phyloP scores from a whole-genome alignment of 2,329 filamentous ascomycete species.

The Chaetomium strumarium region DNA sequence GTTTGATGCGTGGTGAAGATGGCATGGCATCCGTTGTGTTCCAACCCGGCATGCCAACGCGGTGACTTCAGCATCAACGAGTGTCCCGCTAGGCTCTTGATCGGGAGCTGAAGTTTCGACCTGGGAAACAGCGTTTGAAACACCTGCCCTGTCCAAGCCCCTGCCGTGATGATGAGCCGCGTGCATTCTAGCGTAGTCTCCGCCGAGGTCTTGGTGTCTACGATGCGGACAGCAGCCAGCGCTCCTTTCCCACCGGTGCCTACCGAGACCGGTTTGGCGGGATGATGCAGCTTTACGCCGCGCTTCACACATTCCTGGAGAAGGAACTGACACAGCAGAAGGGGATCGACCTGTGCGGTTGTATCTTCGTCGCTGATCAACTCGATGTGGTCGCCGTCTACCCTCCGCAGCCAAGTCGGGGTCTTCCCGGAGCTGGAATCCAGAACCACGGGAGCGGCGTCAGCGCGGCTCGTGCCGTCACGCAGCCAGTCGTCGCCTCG shows the following conservation, averaged over 20 bases:
- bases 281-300: slow-evolving; percentile 62
- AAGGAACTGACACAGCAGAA: slow-evolving; percentile 60
- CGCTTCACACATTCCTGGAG: slow-evolving; percentile 49
- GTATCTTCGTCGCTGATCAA: slow-evolving; percentile 54
- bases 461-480: slow-evolving; percentile 49
- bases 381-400: slow-evolving; percentile 51
- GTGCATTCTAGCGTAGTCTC: slow-evolving; percentile 55
- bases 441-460: slow-evolving; percentile 27
- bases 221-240: slow-evolving; percentile 48
- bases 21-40: slow-evolving; percentile 53
- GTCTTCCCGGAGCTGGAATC: slow-evolving; percentile 4
- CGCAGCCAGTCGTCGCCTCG: slow-evolving; percentile 60
- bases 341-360: slow-evolving; percentile 51
- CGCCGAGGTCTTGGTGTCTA: slow-evolving; percentile 37
- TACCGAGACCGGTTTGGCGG: slow-evolving; percentile 50
- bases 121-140: slow-evolving; percentile 58
- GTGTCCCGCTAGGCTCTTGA: slow-evolving; percentile 62
- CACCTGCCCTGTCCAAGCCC: slow-evolving; percentile 65
- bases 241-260: slow-evolving; percentile 43
- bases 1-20: slow-evolving; percentile 57
- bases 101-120: slow-evolving; percentile 46
- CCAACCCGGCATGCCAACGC: slow-evolving; percentile 42
- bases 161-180: slow-evolving; percentile 60
- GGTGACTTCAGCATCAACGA: slow-evolving; percentile 62
- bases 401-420: slow-evolving; percentile 55